Conservation (phyloP, 1,284 basidiomycete species). For the Kwoniella shivajii region DNA sequence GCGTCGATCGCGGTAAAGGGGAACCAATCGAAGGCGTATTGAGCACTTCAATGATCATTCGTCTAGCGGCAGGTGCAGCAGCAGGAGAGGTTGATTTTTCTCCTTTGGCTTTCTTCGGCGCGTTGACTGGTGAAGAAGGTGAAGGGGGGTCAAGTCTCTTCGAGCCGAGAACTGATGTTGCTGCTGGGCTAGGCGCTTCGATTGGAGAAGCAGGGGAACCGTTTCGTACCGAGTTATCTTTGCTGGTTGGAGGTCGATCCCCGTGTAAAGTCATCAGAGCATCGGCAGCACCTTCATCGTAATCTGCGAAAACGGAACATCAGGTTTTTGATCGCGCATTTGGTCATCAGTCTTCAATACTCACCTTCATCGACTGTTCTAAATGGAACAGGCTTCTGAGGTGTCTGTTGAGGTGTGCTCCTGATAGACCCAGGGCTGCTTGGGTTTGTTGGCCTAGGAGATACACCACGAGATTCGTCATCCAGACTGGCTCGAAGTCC, state of each 20-base stretch:
- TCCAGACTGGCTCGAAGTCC: slow-evolving; percentile 5
- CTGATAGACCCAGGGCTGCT: slow-evolving; percentile 22
- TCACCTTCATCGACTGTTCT: slow-evolving; percentile 51
- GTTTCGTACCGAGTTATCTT: slow-evolving; percentile 8
- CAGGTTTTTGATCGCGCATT: too few relatives aligned
- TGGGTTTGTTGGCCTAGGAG: slow-evolving; percentile 12
- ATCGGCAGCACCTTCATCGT: slow-evolving; percentile 53
- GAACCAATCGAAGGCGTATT: slow-evolving; percentile 39
- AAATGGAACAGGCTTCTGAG: slow-evolving; percentile 17
- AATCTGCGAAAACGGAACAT: slow-evolving; percentile 34
- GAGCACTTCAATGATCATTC: slow-evolving; percentile 50
- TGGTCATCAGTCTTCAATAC: too few relatives aligned
- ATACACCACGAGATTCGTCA: slow-evolving; percentile 8
- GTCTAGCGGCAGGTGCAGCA: slow-evolving; percentile 25
- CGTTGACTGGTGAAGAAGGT: slow-evolving; percentile 24
- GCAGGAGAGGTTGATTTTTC: slow-evolving; percentile 23
- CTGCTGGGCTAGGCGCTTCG: slow-evolving; percentile 9
- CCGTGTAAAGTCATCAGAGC: slow-evolving; percentile 53
- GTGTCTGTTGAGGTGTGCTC: slow-evolving; percentile 24
- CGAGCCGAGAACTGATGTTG: slow-evolving; percentile 18
- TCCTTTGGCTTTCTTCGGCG: slow-evolving; percentile 33
- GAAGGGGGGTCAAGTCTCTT: slow-evolving; percentile 39
- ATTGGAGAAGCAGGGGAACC: neutral
- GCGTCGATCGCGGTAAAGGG: slow-evolving; percentile 17
- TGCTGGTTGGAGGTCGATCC: slow-evolving; percentile 33